phyloP scores from a whole-genome alignment of 129 eudicot genomes.

The Erigeron canadensis region DNA sequence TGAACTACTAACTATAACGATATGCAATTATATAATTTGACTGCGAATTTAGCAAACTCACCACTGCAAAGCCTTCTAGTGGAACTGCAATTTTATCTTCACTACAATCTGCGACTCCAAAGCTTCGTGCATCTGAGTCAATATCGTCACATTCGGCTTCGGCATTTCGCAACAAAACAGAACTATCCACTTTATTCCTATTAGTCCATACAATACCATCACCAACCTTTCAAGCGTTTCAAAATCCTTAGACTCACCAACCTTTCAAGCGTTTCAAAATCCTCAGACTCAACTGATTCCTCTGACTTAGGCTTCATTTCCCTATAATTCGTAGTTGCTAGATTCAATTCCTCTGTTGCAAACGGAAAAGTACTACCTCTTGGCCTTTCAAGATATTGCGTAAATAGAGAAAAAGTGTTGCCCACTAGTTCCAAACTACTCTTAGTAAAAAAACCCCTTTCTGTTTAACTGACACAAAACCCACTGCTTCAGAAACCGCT shows the following conservation, averaged over 20 bases:
- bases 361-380: too few species aligned
- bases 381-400: too few species aligned
- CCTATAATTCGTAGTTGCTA: slow-evolving; percentile 44
- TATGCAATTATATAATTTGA: background rate
- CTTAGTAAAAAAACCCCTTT: slow-evolving; percentile 49
- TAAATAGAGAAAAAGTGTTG: too few species aligned
- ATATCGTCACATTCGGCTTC: slow-evolving; percentile 62
- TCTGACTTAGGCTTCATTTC: slow-evolving; percentile 73
- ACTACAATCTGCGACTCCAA: slow-evolving; percentile 49
- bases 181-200: slow-evolving; percentile 51
- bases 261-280: too few species aligned
- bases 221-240: slow-evolving; percentile 74
- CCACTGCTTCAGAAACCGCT: slow-evolving; percentile 20
- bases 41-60: slow-evolving; percentile 30
- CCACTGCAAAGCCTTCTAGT: slow-evolving; percentile 50
- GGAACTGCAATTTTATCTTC: slow-evolving; percentile 69
- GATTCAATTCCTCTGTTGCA: slow-evolving; percentile 47
- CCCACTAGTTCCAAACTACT: too few species aligned
- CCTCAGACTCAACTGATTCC: slow-evolving; percentile 79
- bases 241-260: too few species aligned
- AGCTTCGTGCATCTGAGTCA: slow-evolving; percentile 66
- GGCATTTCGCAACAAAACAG: slow-evolving; percentile 47
- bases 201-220: slow-evolving; percentile 62
- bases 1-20: background rate
- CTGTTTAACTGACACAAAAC: slow-evolving; percentile 37